Percentiles rank a stretch among this genome's conserved stretches.
phyloP scores from a whole-genome alignment of 148 eudicot species.

The Cornus controversa region DNA sequence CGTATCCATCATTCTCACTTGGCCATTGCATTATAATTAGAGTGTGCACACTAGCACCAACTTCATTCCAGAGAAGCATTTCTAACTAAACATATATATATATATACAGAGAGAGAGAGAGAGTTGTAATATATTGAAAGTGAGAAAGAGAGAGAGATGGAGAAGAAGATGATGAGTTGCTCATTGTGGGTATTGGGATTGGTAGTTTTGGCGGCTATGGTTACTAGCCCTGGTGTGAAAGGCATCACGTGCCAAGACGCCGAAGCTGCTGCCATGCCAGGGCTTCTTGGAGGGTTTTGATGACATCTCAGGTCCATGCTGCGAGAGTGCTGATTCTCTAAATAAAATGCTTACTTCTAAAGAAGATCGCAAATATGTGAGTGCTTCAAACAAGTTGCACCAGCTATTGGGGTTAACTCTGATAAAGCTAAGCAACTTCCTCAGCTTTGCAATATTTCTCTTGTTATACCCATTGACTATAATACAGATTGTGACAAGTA shows the following conservation, averaged over 20 bases:
- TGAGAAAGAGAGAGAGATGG: background rate
- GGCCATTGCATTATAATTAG: too few species aligned
- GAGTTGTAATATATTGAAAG: too few species aligned
- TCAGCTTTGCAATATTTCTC: constrained; percentile 14
- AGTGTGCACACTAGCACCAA: too few species aligned
- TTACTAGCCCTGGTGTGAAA: background rate
- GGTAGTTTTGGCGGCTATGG: constrained; percentile 2
- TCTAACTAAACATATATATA: too few species aligned
- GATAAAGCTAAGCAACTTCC: constrained; percentile 14
- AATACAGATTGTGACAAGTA: constrained; percentile 15
- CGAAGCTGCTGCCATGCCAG: constrained; percentile 5
- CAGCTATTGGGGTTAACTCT: background rate
- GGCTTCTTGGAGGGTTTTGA: constrained; percentile 5
- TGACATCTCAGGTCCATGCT: background rate
- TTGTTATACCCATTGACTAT: constrained; percentile 1
- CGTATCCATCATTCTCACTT: too few species aligned
- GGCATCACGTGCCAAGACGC: constrained; percentile 18
- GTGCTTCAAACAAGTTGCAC: constrained; percentile 13
- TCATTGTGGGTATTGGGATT: background rate
- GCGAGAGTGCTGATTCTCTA: constrained; percentile 7
- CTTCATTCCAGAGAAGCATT: too few species aligned
- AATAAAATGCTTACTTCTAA: background rate
- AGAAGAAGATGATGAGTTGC: background rate
- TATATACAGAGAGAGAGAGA: background rate
- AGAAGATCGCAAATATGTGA: constrained; percentile 2